Evolutionary conservation across 2,329 filamentous ascomycete species (phyloP).

Genomic region (Pseudogymnoascus sp.): DNA sequence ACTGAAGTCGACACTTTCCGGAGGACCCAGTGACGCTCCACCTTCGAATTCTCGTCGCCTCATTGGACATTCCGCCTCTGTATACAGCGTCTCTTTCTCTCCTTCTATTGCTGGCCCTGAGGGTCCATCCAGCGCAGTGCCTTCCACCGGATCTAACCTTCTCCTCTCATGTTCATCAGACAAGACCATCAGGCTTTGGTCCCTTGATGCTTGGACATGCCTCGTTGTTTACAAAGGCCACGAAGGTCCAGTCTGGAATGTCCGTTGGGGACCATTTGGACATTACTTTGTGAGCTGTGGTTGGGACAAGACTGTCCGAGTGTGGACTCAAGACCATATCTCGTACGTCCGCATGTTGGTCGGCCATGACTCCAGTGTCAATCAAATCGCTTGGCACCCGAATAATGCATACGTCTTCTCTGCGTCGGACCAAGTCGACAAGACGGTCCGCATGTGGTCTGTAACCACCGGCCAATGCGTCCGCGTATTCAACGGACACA

Average conservation of each 20-base stretch:
- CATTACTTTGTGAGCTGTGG: slow-evolving; percentile 89
- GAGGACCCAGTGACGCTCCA: slow-evolving; percentile 52
- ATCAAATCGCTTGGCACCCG: slow-evolving; percentile 84
- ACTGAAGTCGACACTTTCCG: slow-evolving; percentile 57
- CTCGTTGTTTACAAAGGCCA: slow-evolving; percentile 92
- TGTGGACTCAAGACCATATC: slow-evolving; percentile 91
- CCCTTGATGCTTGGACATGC: slow-evolving; percentile 82
- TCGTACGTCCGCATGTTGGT: slow-evolving; percentile 81
- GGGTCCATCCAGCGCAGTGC: slow-evolving; percentile 14
- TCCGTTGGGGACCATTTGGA: slow-evolving; percentile 84
- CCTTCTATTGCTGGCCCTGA: slow-evolving; percentile 25
- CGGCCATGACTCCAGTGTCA: slow-evolving; percentile 90
- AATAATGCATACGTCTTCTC: slow-evolving; percentile 94
- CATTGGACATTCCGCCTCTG: slow-evolving; percentile 81
- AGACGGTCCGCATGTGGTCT: slow-evolving; percentile 95
- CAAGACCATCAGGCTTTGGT: slow-evolving; percentile 85
- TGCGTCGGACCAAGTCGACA: slow-evolving; percentile 73
- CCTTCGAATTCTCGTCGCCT: slow-evolving; percentile 64
- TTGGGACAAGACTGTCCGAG: slow-evolving; percentile 79
- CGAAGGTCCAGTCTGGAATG: slow-evolving; percentile 78
- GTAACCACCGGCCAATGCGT: slow-evolving; percentile 81
- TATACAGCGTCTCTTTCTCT: slow-evolving; percentile 86
- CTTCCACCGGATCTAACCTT: slow-evolving; percentile 57
- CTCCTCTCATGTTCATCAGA: slow-evolving; percentile 84
- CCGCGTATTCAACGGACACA: slow-evolving; percentile 86